Evolutionary conservation across 805 yeast species (phyloP).

Genomic region (Schizosaccharomyces octosporus): DNA sequence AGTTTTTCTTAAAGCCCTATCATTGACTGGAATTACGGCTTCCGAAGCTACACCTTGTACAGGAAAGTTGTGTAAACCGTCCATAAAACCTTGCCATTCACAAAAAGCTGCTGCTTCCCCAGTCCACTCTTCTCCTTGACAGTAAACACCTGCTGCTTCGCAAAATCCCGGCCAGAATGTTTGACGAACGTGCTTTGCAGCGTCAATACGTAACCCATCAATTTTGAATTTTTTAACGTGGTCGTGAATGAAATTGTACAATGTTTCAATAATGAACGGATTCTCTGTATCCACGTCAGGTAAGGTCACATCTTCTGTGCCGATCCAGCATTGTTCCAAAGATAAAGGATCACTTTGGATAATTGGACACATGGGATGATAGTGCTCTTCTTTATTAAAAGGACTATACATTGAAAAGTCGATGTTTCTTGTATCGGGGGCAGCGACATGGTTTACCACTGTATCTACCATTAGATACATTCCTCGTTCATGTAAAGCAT

Average conservation of each 20-base stretch:
- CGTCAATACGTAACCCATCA: conserved; percentile 4
- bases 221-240: conserved; percentile 1
- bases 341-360: conserved; percentile 1
- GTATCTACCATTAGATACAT: conserved; percentile 5
- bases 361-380: conserved; percentile 2
- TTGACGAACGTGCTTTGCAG: conserved; percentile 2
- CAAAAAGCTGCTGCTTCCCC: neutral
- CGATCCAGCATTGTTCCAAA: conserved; percentile 5
- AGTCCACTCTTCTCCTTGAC: conserved; percentile 3
- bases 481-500: conserved; percentile 4
- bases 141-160: conserved; percentile 2
- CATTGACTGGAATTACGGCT: neutral
- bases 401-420: conserved; percentile 1
- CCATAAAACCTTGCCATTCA: conserved; percentile 3
- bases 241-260: neutral
- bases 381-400: conserved; percentile 1
- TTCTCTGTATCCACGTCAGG: conserved; percentile 2
- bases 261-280: neutral
- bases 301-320: conserved; percentile 2
- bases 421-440: neutral
- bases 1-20: neutral
- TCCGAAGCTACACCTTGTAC: neutral
- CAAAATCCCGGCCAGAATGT: neutral
- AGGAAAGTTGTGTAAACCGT: conserved; percentile 4
- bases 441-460: conserved; percentile 3